Base-by-base conservation (phyloP, 2,329 filamentous ascomycete genomes). In the Cladosporium colombiae region DNA sequence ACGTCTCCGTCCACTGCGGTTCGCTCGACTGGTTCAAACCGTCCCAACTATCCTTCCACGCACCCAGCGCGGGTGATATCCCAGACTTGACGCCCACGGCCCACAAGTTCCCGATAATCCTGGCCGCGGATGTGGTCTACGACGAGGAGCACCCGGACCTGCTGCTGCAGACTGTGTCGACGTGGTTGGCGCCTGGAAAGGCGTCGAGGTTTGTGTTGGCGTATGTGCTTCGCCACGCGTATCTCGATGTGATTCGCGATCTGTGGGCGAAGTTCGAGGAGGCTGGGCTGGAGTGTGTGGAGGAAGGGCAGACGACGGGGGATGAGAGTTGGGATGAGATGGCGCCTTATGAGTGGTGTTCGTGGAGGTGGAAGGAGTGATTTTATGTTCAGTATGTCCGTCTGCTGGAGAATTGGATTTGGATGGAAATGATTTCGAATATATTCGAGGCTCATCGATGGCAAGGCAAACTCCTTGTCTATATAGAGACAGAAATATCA, bases 61-160 rank as follows among this genome's bases (percentile, higher is more conserved):
- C 40, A n/a, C 62, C 66, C 35, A 37, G 40, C n/a, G 27, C 62
- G 4, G 21, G 37, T 16, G 4, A 33, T 1, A 5, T 55, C 0
- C 50, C 35, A 27, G 37, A 55, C 49, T n/a, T 53, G 8, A 44
- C 35, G 44, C 55, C 37, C 33, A 25, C 18, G 11, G 23, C 64
- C 61, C 44, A 33, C 21, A 77, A 76, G 66, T 74, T 78, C 25
- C 72, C 72, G 31, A 70, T 81, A 18, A 76, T 81, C 33, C 69
- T 81, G 1, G 79, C 79, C 1, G 79, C 79, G 6, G 80, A 81
- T 65, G 79, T 77, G 1, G 72, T 80, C 14, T 81, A 81, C 68
- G 75, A 72, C 7, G 76, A 79, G 31, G 77, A 80, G 21, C 80
- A 81, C 62, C 79, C 79, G 3, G 72, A 74, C 46, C 67, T 81